Conservation (phyloP, 768 basidiomycete species). For the Pleurotus cornucopiae region DNA sequence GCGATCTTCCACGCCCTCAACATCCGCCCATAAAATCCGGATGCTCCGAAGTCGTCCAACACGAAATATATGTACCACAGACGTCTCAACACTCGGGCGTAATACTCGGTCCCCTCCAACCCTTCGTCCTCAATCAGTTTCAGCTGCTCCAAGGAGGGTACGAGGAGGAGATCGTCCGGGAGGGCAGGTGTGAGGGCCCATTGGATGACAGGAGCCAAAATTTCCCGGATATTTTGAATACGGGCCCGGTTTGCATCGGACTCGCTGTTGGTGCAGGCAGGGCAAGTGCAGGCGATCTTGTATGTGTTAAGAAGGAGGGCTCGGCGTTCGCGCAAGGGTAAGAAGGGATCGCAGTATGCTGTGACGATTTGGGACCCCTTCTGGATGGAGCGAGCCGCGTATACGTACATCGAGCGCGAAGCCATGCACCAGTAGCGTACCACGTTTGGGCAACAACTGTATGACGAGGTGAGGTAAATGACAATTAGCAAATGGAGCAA, state of each 20-base stretch:
- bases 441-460: background rate
- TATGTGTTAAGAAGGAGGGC: background rate
- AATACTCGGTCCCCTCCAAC: background rate
- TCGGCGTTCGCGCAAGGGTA: background rate
- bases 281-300: background rate
- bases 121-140: background rate
- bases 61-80: background rate
- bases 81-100: background rate
- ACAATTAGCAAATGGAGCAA: background rate
- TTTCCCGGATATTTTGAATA: background rate
- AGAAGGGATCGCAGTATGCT: background rate
- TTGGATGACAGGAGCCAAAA: background rate
- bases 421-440: background rate
- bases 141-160: background rate
- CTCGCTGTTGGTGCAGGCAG: background rate
- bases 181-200: background rate
- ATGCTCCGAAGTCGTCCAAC: background rate
- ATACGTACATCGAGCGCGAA: background rate
- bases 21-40: background rate
- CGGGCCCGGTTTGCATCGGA: background rate
- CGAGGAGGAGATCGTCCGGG: background rate
- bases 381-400: background rate
- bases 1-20: background rate
- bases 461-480: background rate
- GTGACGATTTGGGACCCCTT: background rate